Base-by-base conservation (phyloP, 495 filamentous ascomycete species). In the Sordaria brevicollis region DNA sequence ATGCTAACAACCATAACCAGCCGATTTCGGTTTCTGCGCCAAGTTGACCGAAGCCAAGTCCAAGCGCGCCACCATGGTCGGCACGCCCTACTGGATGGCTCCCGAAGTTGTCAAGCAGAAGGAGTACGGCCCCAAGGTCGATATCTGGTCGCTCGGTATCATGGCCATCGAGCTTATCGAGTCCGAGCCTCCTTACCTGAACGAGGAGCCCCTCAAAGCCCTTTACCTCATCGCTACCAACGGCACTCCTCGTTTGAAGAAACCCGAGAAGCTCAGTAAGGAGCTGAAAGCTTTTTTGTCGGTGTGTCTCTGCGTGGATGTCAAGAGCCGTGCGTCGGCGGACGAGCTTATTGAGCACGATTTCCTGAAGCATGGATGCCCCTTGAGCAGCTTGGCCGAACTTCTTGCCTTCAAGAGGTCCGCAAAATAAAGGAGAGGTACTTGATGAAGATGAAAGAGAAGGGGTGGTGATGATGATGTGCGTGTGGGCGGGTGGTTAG, bases 111-210 rank as follows among this genome's bases (percentile, higher is more conserved):
- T 99, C 76, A 98, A 97, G 83, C 95, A 97, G 79, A 97, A 97
- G 84, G 94, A 97, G 78, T 99, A 99, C 76, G 95, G 93, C 39
- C 90, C 91, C 73, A 99, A 99, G 86, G 95, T 98, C 69, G 95
- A 99, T 76, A 97, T 97, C 74, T 98, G 95, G 95, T 97, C 94
- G 13, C 85, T 99, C 66, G 95, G 95, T 74, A 99, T 99, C 82
- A 99, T 98, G 95, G 94, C 95, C 43, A 99, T 99, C 74, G 95
- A 99, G 83, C 97, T 99, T 96, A 99, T 99, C 76, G 96, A 99
- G 80, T 94, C 92, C 11, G 95, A 99, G 77, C 95, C 95, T 7
- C 95, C 95, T 0, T 98, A 99, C 79, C 87, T 98, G 33, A 98
- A 97, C 80, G 95, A 98, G 80, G 94, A 98, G 81, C 95, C 95